A percentile compares a stretch with the other conserved stretches of the same genome.
Evolutionary conservation across 2,329 filamentous ascomycete species (phyloP).

Genomic region (Fusarium oxysporum): DNA sequence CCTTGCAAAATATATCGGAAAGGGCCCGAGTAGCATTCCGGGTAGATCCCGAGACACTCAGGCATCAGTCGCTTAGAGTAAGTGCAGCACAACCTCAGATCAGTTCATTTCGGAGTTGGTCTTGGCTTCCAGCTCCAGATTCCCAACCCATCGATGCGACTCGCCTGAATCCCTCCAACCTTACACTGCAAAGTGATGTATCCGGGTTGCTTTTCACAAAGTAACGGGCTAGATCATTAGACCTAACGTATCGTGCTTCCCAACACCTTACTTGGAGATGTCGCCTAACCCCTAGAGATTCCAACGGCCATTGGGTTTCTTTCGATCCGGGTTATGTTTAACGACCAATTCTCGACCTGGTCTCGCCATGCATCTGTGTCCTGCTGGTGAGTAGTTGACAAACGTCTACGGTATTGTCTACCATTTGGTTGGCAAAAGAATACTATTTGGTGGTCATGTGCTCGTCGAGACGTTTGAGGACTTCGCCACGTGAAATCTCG

Average conservation of each 20-base stretch:
- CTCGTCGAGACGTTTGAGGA: not conserved
- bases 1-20: not conserved
- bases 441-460: not conserved
- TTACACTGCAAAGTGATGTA: not conserved
- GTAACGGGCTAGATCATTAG: accelerated
- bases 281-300: too few species aligned
- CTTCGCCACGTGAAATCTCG: not conserved
- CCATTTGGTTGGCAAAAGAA: not conserved
- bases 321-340: not conserved
- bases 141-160: not conserved
- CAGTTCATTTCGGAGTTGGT: not conserved
- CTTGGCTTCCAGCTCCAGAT: not conserved
- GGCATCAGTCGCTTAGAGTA: too few species aligned
- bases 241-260: not conserved
- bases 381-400: accelerated
- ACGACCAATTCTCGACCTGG: accelerated
- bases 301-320: not conserved
- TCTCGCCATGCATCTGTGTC: accelerated
- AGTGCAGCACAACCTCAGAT: too few species aligned
- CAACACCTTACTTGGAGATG: not conserved
- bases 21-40: not conserved
- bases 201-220: accelerated
- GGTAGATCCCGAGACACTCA: not conserved
- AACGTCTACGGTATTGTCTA: not conserved
- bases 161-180: not conserved